These are phyloP conservation scores for Epichloe sibirici DNA, from an alignment of 2,329 filamentous ascomycete genomes.

Conservation along the genomic window DNA sequence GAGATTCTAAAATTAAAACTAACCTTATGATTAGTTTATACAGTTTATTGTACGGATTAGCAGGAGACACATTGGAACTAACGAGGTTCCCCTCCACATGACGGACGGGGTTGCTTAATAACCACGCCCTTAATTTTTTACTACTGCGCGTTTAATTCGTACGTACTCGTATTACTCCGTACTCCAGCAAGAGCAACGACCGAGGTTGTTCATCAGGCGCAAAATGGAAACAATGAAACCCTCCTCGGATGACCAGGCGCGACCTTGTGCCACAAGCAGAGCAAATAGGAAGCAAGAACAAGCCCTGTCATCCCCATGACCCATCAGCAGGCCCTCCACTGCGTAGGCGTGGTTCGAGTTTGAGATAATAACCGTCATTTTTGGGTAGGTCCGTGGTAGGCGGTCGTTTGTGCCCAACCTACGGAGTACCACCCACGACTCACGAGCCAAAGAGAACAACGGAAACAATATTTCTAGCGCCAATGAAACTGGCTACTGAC, in stretches of 20 bases:
- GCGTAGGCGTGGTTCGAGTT: background rate
- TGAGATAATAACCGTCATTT: background rate
- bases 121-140: too few species aligned
- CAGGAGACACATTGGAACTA: too few species aligned
- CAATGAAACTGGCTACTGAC: background rate
- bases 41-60: too few species aligned
- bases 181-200: background rate
- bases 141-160: too few species aligned
- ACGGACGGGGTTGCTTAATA: too few species aligned
- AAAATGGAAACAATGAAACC: background rate
- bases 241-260: background rate
- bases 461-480: background rate
- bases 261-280: constrained; percentile 1
- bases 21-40: too few species aligned
- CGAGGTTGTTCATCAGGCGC: constrained; percentile 5
- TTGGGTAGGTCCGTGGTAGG: background rate
- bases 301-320: background rate
- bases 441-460: background rate
- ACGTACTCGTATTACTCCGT: background rate
- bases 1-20: too few species aligned
- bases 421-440: background rate
- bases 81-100: too few species aligned
- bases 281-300: constrained; percentile 3
- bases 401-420: constrained; percentile 6
- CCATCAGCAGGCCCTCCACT: background rate